Percentiles rank a stretch among this genome's conserved stretches.
These are phyloP conservation scores for Lecanicillium sp. DNA, from an alignment of 2,329 filamentous ascomycete species.

Conservation along the genomic window DNA sequence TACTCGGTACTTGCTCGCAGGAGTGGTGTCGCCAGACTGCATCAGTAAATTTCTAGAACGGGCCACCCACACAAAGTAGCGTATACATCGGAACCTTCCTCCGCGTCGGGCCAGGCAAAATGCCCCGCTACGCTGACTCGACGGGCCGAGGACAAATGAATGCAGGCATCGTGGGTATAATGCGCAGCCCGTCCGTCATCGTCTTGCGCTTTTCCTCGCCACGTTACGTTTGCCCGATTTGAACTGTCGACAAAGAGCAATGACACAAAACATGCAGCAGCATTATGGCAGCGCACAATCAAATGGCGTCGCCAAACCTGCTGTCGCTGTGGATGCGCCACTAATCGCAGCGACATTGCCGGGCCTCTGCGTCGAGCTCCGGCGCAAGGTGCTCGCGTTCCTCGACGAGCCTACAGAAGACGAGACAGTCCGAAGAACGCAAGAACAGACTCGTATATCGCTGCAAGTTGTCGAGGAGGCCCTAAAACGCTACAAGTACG, in stretches of 20 bases:
- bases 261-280: slow-evolving; percentile 5
- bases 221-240: too few relatives aligned
- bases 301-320: slow-evolving; percentile 6
- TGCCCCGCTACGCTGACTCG: too few relatives aligned
- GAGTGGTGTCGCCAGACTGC: too few relatives aligned
- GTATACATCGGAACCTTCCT: too few relatives aligned
- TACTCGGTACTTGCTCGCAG: too few relatives aligned
- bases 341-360: slow-evolving; percentile 1
- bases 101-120: too few relatives aligned
- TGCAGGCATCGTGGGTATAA: too few relatives aligned
- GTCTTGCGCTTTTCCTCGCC: too few relatives aligned
- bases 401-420: slow-evolving; percentile 6
- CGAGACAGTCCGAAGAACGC: slow-evolving; percentile 22
- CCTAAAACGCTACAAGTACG: slow-evolving; percentile 65
- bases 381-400: slow-evolving; percentile 10
- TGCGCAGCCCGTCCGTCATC: too few relatives aligned
- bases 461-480: slow-evolving; percentile 69
- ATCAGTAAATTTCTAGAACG: too few relatives aligned
- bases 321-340: neutral
- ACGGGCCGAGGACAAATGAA: too few relatives aligned
- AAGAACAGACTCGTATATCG: slow-evolving; percentile 65
- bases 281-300: neutral
- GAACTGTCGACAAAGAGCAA: neutral
- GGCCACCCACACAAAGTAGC: too few relatives aligned
- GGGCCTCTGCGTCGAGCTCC: slow-evolving; percentile 5